These are phyloP conservation scores for Casaregolazyma suthepensis DNA, from an alignment of 1,139 yeast species.

Conservation along the genomic window DNA sequence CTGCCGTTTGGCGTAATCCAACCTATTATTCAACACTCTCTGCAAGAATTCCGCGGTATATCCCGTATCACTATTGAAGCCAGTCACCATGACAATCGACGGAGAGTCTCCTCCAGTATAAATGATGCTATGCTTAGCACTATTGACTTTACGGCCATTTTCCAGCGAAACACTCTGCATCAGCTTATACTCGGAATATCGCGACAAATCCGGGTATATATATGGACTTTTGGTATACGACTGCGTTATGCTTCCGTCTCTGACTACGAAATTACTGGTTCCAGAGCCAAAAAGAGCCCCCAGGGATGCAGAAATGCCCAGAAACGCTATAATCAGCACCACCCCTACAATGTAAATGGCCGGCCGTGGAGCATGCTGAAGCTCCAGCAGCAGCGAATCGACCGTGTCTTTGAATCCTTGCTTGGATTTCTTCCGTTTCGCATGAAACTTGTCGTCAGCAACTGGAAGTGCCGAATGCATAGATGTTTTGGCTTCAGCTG, in stretches of 20 bases:
- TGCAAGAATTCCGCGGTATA: conserved; percentile 56
- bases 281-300: conserved; percentile 8
- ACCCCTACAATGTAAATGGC: conserved; percentile 2
- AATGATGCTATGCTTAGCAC: conserved; percentile 22
- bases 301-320: conserved; percentile 5
- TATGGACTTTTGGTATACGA: conserved; percentile 19
- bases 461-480: conserved; percentile 26
- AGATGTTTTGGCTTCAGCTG: not conserved
- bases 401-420: not conserved
- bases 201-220: conserved; percentile 25
- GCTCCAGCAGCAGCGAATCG: not conserved
- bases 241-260: conserved; percentile 23
- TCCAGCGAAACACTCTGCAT: conserved; percentile 24
- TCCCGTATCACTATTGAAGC: conserved; percentile 25
- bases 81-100: conserved; percentile 25
- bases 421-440: not conserved
- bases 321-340: not conserved
- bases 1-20: conserved; percentile 72
- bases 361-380: conserved; percentile 4
- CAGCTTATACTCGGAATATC: conserved; percentile 26
- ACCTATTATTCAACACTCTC: conserved; percentile 70
- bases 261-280: conserved; percentile 12
- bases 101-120: conserved; percentile 19
- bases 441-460: conserved; percentile 11
- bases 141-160: conserved; percentile 23